Base-by-base conservation (phyloP, 2,329 filamentous ascomycete genomes). In the Xylariales sp. region DNA sequence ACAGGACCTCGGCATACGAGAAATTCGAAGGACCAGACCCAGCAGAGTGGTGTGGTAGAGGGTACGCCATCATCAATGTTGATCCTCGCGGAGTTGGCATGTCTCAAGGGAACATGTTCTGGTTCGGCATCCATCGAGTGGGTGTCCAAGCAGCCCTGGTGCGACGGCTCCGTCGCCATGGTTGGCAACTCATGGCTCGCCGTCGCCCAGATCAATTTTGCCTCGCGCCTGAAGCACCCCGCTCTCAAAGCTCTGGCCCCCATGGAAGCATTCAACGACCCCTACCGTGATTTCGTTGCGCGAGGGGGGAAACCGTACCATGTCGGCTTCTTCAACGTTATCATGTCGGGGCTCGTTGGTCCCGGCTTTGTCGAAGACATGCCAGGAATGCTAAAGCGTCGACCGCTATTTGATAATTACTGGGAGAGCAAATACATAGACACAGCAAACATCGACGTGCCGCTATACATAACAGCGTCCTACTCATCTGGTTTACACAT, bases 141-240 rank as follows among this genome's bases (percentile, higher is more conserved):
- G 33, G n/a, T 12, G 5, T 35, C 33, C 11, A 24, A 35, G 21
- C 33, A 35, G 21, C 20, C 33, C 6, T 35, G 33, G 33, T 35
- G 33, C 14, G 27, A 25, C 14, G 33, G 33, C 7, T 25, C 20
- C 5, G 33, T 35, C 13, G 20, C 13, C 5, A 35, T 25, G 20
- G 33, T 15, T 14, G 33, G 33, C 12, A 35, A 35, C 20, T 35
- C 33, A 7, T 35, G 33, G 33, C 21, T 35, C 6, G 33, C 33
- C n/a, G 27, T 27, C 10, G 20, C 33, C 11, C 33, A 35, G 14
- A 14, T 35, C 14, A 35, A 35, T 14, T 24, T 24, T 15, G 33
- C 33, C 6, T 17, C 33, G 1, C 14, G 33, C 3, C 6, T 15
- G 14, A 15, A 10, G 6, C 33, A 35, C 5, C 33, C 33, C 13